These are phyloP conservation scores for Aspergillus baeticus DNA, from an alignment of 495 filamentous ascomycete genomes.

Conservation along the genomic window DNA sequence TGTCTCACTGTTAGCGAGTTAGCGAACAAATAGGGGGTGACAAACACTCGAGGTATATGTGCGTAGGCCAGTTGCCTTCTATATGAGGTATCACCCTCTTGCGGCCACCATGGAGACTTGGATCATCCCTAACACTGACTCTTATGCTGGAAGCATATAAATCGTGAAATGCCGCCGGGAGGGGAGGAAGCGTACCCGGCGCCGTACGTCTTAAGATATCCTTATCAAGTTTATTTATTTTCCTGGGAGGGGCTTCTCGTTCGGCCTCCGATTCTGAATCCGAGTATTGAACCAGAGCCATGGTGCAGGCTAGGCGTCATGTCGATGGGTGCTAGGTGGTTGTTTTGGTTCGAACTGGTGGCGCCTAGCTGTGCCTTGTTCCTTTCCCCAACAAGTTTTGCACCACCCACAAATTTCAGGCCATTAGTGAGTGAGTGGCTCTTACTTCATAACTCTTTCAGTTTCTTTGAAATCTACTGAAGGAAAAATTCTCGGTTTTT, in stretches of 20 bases:
- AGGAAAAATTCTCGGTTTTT: no score
- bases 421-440: no score
- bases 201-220: not conserved
- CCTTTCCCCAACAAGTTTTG: no score
- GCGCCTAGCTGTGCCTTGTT: no score
- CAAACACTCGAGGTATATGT: conserved; percentile 92
- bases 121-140: conserved; percentile 75
- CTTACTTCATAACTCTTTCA: no score
- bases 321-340: not conserved
- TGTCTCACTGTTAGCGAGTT: conserved; percentile 43
- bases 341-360: not conserved
- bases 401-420: no score
- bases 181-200: conserved; percentile 63
- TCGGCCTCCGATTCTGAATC: conserved; percentile 60
- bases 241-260: conserved; percentile 19
- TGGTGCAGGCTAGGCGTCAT: conserved; percentile 10
- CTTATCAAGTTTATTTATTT: conserved; percentile 26
- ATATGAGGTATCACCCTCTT: conserved; percentile 80
- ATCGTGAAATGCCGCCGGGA: conserved; percentile 81
- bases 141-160: conserved; percentile 79
- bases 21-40: conserved; percentile 11
- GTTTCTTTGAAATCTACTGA: no score
- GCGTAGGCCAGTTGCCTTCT: conserved; percentile 88
- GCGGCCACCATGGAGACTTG: conserved; percentile 78
- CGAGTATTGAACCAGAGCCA: conserved; percentile 74